These are phyloP conservation scores for Backusella morwellensis DNA, from an alignment of 192 early-diverging fungal genomes.

Conservation along the genomic window DNA sequence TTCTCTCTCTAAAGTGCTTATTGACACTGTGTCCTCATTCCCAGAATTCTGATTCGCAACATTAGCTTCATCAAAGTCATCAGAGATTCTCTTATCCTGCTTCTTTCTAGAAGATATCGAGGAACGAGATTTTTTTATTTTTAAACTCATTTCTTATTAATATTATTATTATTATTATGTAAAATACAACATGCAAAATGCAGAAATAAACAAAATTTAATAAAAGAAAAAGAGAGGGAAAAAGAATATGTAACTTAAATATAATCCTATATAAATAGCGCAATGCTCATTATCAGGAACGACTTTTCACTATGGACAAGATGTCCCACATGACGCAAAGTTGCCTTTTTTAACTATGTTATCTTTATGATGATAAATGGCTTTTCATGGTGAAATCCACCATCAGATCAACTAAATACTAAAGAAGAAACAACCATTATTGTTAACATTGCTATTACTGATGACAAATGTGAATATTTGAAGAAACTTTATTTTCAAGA, in stretches of 20 bases:
- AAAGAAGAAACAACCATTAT: neutral
- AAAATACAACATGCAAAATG: neutral
- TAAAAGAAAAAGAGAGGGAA: neutral
- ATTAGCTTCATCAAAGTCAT: neutral
- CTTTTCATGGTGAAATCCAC: neutral
- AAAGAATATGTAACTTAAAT: neutral
- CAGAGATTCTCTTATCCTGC: neutral
- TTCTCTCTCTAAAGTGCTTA: neutral
- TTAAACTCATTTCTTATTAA: neutral
- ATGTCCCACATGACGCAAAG: neutral
- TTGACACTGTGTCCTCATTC: neutral
- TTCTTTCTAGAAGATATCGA: neutral
- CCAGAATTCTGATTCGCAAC: neutral
- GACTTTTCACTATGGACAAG: neutral
- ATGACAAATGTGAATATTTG: neutral
- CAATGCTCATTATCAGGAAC: neutral
- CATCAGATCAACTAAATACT: neutral
- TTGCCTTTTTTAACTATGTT: neutral
- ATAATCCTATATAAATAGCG: neutral
- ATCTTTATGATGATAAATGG: neutral
- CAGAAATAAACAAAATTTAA: neutral
- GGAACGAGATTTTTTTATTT: neutral
- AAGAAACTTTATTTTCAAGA: neutral
- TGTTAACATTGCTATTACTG: neutral
- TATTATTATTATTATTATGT: neutral